These are phyloP conservation scores for Xerocomellus dryophilus DNA, from an alignment of 768 basidiomycete genomes.

Conservation along the genomic window DNA sequence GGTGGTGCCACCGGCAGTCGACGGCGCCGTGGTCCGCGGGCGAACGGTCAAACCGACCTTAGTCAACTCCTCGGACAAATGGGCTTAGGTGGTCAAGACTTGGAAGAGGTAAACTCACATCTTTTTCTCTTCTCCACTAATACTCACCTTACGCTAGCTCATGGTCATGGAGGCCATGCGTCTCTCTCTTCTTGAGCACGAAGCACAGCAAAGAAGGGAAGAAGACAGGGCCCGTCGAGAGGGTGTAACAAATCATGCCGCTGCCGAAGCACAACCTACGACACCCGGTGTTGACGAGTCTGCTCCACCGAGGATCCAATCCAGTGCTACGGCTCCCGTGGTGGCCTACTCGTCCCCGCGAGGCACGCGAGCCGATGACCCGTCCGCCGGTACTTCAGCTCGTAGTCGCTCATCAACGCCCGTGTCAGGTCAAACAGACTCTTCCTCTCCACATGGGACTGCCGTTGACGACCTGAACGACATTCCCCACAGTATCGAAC, in stretches of 20 bases:
- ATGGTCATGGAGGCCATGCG: conserved; percentile 99
- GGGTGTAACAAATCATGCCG: conserved; percentile 37
- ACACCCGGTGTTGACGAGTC: conserved; percentile 5
- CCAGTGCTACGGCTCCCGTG: conserved; percentile 1
- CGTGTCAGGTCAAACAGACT: conserved; percentile 35
- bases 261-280: conserved; percentile 21
- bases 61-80: conserved; percentile 60
- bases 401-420: conserved; percentile 31
- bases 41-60: conserved; percentile 51
- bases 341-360: conserved; percentile 3
- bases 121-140: conserved; percentile 24
- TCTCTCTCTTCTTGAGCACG: conserved; percentile 88
- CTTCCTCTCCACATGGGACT: conserved; percentile 27
- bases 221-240: conserved; percentile 63
- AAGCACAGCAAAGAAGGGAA: conserved; percentile 83
- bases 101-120: conserved; percentile 74
- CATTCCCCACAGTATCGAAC: conserved; percentile 28
- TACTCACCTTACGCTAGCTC: conserved; percentile 48
- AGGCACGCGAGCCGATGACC: conserved; percentile 11
- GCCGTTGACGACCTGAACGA: conserved; percentile 28
- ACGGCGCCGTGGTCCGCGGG: conserved; percentile 57
- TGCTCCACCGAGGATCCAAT: conserved; percentile 3
- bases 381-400: conserved; percentile 7
- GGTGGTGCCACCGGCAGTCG: conserved; percentile 44
- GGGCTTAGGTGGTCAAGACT: conserved; percentile 79